Evolutionary conservation across 176 grass and related monocot species (phyloP), one percentile per base, ranked within the genome.

Genomic region (Musa schizocarpa): DNA sequence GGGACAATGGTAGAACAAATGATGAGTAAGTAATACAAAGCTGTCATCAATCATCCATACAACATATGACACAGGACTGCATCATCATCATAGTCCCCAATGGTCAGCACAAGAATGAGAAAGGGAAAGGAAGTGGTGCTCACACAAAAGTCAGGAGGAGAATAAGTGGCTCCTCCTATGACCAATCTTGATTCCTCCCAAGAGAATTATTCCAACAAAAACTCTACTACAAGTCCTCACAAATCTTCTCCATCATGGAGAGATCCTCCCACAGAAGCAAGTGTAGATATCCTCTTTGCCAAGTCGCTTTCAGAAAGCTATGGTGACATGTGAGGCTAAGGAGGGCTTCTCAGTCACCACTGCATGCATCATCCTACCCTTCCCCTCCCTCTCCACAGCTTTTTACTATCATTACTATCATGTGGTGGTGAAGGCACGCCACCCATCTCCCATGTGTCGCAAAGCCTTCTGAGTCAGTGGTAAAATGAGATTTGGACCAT

Each of bases 391-490:
- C 1, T 1, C 57, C 57, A 2, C 56, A 61, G 57, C 57, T 21
- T 61, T 61, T 61, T 61, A 61, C n/a, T 61, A 61, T 61, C n/a
- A 61, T 61, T 20, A 61, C n/a, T 9, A 61, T 61, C 57, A 61
- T 14, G 13, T 56, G 54, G 57, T 61, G 57, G 13, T 61, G 57
- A 61, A 61, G 57, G 13, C 13, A 61, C 17, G 17, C 57, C n/a
- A 61, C 57, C 17, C 57, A 1, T 17, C 57, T 61, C 57, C 57
- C 57, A 61, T 61, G 57, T 21, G 57, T 20, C 17, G 7, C 14
- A 61, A 9, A 8, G 7, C 57, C 57, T 61, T 61, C 0, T 21
- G 17, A n/a, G n/a, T 21, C n/a, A 61, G 57, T 0, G 16, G 14
- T 43, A 6, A 6, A 19, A 61, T 17, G 17, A n/a, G 14, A 57